Percentiles rank a stretch among this genome's conserved stretches.
Evolutionary conservation across 2,329 filamentous ascomycete species (phyloP).

Genomic region (Phialophora tarda): DNA sequence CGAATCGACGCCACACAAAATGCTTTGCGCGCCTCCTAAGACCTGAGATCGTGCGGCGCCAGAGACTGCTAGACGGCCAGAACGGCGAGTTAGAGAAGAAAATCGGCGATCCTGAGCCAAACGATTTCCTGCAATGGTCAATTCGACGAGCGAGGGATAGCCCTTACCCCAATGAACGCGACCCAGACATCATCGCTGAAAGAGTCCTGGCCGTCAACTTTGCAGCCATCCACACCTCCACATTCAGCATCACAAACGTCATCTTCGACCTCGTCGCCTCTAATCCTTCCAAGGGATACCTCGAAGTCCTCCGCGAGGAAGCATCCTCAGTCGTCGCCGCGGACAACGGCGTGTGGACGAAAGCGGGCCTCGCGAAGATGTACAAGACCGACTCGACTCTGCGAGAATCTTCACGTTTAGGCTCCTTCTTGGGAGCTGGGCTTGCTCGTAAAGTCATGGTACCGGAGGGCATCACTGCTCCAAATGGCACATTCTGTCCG

Average conservation of each 20-base stretch:
- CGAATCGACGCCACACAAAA: constrained; percentile 57
- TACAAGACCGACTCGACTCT: constrained; percentile 51
- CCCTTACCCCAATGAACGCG: constrained; percentile 50
- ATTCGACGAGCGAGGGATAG: constrained; percentile 59
- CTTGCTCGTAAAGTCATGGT: constrained; percentile 39
- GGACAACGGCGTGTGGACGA: constrained; percentile 45
- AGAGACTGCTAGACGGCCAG: constrained; percentile 54
- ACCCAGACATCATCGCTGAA: constrained; percentile 56
- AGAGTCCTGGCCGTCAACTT: constrained; percentile 58
- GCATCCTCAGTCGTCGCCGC: constrained; percentile 40
- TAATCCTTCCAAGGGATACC: constrained; percentile 33
- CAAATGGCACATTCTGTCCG: constrained; percentile 55
- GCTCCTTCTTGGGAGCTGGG: constrained; percentile 47
- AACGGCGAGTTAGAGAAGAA: constrained; percentile 51
- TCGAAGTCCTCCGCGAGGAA: constrained; percentile 46
- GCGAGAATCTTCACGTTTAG: constrained; percentile 52
- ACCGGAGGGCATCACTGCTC: constrained; percentile 39
- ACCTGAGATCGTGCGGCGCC: constrained; percentile 58
- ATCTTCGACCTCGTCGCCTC: constrained; percentile 43
- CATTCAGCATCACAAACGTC: constrained; percentile 42
- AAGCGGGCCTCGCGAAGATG: constrained; percentile 47
- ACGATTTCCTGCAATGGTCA: constrained; percentile 65
- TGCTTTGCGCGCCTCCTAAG: constrained; percentile 51
- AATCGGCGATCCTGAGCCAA: constrained; percentile 49
- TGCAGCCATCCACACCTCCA: constrained; percentile 44